Conservation (phyloP, 2,329 filamentous ascomycete species). For the Xylariaceae sp. region DNA sequence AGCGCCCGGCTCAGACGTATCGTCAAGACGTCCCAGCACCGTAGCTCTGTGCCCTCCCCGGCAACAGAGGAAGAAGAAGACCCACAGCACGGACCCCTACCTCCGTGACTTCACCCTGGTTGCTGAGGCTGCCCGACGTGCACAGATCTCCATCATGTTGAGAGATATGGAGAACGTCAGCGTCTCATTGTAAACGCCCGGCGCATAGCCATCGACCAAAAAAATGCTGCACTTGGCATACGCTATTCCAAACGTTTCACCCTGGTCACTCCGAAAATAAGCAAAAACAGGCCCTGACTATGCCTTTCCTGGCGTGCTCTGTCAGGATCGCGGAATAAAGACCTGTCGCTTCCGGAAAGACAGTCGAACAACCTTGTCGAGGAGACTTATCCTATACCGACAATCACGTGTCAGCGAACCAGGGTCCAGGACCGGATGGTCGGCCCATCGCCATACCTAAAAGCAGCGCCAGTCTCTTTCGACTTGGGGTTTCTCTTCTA, state of each 20-base stretch:
- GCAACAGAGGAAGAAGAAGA: constrained; percentile 21
- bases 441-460: background rate
- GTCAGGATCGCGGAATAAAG: background rate
- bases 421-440: constrained; percentile 5
- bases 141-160: constrained; percentile 84
- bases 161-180: constrained; percentile 75
- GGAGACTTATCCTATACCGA: background rate
- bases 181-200: constrained; percentile 37
- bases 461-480: background rate
- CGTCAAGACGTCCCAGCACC: constrained; percentile 18
- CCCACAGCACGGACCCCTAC: constrained; percentile 49
- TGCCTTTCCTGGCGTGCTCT: constrained; percentile 1
- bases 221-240: constrained; percentile 3
- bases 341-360: background rate
- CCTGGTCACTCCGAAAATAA: background rate
- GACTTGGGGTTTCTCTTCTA: background rate
- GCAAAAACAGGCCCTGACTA: background rate
- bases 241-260: background rate
- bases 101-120: constrained; percentile 79
- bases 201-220: background rate
- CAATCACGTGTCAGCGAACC: constrained; percentile 12
- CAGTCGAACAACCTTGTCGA: background rate
- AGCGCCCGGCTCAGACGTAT: constrained; percentile 14
- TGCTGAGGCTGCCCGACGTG: constrained; percentile 87
- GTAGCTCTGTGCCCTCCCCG: constrained; percentile 26